phyloP scores from a whole-genome alignment of 2,329 filamentous ascomycete species.

The Talaromyces sp. region DNA sequence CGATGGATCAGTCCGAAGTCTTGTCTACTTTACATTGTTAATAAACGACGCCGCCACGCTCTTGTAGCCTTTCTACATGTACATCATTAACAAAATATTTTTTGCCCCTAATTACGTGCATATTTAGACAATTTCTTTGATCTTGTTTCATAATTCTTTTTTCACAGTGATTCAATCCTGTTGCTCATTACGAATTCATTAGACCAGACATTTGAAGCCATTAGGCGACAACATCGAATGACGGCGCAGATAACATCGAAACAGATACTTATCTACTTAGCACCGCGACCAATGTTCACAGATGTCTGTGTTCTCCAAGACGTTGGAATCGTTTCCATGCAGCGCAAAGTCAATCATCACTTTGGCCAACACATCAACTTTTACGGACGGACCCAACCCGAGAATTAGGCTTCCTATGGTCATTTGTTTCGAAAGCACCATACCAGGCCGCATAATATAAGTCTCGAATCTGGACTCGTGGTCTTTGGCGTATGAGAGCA shows the following conservation, averaged over 20 bases:
- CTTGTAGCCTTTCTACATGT: conserved; percentile 25
- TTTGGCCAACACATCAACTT: neutral
- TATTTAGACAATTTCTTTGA: neutral
- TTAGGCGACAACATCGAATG: neutral
- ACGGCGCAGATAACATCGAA: neutral
- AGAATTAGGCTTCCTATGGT: neutral
- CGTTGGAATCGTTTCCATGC: neutral
- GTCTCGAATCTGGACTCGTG: neutral
- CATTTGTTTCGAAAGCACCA: neutral
- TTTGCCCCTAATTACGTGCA: neutral
- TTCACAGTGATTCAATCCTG: neutral
- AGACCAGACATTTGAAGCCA: neutral
- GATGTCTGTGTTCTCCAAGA: neutral
- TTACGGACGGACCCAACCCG: neutral
- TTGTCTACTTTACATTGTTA: conserved; percentile 15
- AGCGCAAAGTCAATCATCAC: neutral
- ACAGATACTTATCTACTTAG: neutral
- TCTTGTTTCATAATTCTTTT: neutral
- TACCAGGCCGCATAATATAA: neutral
- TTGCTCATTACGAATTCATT: neutral
- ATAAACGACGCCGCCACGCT: conserved; percentile 21
- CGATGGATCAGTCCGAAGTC: neutral
- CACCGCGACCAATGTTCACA: neutral
- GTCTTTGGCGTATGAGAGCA: neutral
- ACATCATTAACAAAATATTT: conserved; percentile 16